Evolutionary conservation across 768 basidiomycete species (phyloP).

Genomic region (Leucosporidium yakuticum): DNA sequence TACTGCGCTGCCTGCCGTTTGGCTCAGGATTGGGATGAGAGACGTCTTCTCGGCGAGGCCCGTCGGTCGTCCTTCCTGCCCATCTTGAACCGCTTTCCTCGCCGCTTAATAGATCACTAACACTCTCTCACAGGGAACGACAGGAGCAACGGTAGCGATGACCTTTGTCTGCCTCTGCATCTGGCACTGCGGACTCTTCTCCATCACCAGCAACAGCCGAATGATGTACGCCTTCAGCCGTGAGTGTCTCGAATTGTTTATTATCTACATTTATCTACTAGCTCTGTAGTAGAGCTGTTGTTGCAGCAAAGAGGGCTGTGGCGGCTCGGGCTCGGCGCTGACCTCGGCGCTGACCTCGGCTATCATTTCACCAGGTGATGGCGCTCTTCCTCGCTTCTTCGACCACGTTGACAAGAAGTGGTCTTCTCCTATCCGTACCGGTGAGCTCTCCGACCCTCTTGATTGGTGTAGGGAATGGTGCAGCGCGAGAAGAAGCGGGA

Average conservation of each 20-base stretch:
- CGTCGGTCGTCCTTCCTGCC: too few species aligned
- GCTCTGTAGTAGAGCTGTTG: too few species aligned
- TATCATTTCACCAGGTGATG: constrained; percentile 51
- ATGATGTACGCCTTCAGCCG: constrained; percentile 80
- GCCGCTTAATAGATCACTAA: too few species aligned
- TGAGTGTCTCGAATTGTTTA: constrained; percentile 60
- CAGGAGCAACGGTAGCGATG: constrained; percentile 56
- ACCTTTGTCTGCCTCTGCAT: constrained; percentile 26
- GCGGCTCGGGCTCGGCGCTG: background rate
- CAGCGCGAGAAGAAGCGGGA: too few species aligned
- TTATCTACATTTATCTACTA: too few species aligned
- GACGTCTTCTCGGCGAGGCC: too few species aligned
- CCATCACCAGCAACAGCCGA: constrained; percentile 67
- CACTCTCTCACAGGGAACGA: constrained; percentile 52
- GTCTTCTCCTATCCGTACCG: constrained; percentile 56
- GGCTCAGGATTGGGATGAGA: too few species aligned
- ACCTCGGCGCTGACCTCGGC: background rate
- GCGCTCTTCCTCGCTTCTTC: constrained; percentile 44
- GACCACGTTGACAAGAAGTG: background rate
- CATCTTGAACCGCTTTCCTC: too few species aligned
- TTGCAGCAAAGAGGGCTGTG: too few species aligned
- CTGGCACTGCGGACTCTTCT: constrained; percentile 40
- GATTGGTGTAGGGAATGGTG: background rate
- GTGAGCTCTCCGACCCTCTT: constrained; percentile 42
- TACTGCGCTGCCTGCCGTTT: too few species aligned